Conservation (phyloP, 345 rosid genomes). For the Pistacia vera region DNA sequence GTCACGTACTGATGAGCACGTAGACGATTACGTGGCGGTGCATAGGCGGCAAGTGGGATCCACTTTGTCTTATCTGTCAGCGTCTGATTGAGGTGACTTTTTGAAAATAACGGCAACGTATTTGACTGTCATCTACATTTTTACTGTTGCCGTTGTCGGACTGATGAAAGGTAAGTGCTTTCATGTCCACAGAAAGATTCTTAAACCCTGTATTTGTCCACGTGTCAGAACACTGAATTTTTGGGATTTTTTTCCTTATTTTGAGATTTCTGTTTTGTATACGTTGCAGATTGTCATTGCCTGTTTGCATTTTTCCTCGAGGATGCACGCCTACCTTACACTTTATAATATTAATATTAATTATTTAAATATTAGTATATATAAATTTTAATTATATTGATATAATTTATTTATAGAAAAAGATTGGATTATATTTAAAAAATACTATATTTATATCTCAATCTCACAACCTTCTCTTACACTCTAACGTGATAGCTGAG, state of each 20-base stretch:
- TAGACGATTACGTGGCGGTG: slow-evolving; percentile 13
- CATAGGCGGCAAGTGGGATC: not conserved
- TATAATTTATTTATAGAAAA: no score
- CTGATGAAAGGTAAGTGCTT: slow-evolving; percentile 7
- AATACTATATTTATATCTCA: no score
- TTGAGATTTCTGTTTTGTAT: not conserved
- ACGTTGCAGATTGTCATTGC: slow-evolving; percentile 17
- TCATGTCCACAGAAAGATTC: slow-evolving; percentile 21
- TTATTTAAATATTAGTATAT: no score
- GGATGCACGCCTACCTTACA: no score
- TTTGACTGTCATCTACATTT: not conserved
- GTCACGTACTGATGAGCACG: not conserved
- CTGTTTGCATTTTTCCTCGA: not conserved
- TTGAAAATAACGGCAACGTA: not conserved
- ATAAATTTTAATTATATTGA: no score
- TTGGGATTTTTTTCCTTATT: not conserved
- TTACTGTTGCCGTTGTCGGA: slow-evolving; percentile 25
- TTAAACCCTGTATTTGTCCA: slow-evolving; percentile 8
- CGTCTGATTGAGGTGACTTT: not conserved
- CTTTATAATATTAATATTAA: no score
- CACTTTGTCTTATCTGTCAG: slow-evolving; percentile 10
- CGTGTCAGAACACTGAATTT: not conserved
- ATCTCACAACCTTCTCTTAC: no score
- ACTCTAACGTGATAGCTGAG: no score
- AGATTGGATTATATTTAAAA: no score